Percentiles rank a stretch among this genome's conserved stretches.
phyloP scores from a whole-genome alignment of 176 grass and related monocot genomes.

The Lolium multiflorum region DNA sequence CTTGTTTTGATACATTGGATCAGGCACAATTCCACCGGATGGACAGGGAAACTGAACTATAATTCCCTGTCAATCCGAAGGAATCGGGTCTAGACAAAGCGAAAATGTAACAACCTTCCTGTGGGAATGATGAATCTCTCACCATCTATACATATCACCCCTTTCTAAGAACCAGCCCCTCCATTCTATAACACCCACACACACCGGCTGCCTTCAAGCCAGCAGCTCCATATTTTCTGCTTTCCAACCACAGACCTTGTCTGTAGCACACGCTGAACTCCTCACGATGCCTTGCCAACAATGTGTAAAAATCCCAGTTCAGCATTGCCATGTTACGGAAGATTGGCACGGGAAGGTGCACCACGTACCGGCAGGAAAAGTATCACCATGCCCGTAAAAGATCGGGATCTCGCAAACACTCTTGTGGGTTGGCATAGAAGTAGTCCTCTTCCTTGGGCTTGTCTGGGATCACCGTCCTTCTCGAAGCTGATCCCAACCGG shows the following conservation, averaged over 20 bases:
- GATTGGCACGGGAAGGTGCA: not conserved
- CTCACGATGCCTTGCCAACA: conserved; percentile 3
- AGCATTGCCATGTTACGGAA: not conserved
- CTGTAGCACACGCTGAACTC: conserved; percentile 7
- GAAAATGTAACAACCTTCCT: not conserved
- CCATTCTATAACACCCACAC: conserved; percentile 42
- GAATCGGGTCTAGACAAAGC: not conserved
- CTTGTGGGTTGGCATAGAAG: conserved; percentile 92
- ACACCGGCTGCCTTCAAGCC: no score
- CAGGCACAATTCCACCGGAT: conserved; percentile 4
- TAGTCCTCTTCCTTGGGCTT: conserved; percentile 97
- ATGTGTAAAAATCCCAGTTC: conserved; percentile 12
- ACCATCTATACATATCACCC: conserved; percentile 44
- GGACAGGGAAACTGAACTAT: not conserved
- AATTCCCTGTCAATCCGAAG: not conserved
- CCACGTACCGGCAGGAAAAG: not conserved
- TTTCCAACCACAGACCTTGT: not conserved
- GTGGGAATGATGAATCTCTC: conserved; percentile 22
- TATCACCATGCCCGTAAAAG: conserved; percentile 45
- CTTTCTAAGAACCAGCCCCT: conserved; percentile 27
- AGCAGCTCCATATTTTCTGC: not conserved
- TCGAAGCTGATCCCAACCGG: conserved; percentile 64
- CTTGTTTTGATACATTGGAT: conserved; percentile 3
- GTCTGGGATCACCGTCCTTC: conserved; percentile 65
- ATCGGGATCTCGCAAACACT: conserved; percentile 65